These are phyloP conservation scores for Aspergillus panamensis DNA, from an alignment of 495 filamentous ascomycete species.

Conservation along the genomic window DNA sequence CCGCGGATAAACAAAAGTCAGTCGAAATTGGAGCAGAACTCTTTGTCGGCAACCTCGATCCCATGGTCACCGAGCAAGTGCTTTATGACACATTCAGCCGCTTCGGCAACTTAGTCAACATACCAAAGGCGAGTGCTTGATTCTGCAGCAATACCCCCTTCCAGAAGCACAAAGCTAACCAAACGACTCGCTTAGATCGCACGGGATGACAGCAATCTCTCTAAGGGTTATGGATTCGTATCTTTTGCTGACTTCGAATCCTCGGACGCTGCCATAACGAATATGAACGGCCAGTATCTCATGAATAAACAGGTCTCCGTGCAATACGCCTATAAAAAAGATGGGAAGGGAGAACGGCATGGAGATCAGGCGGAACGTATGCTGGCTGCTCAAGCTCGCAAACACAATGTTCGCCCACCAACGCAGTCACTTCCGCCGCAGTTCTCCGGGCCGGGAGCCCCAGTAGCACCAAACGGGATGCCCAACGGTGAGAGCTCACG, in stretches of 20 bases:
- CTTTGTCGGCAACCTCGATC: slow-evolving; percentile 94
- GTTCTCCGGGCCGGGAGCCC: slow-evolving; percentile 42
- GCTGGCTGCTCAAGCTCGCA: slow-evolving; percentile 87
- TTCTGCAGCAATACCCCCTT: slow-evolving; percentile 8
- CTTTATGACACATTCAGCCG: slow-evolving; percentile 97
- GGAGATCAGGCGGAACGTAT: slow-evolving; percentile 92
- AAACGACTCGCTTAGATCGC: slow-evolving; percentile 57
- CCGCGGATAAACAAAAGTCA: slow-evolving; percentile 93
- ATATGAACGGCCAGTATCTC: slow-evolving; percentile 95
- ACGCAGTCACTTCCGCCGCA: slow-evolving; percentile 53
- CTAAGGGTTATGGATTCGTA: slow-evolving; percentile 96
- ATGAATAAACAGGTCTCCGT: slow-evolving; percentile 95
- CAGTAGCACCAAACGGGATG: slow-evolving; percentile 50
- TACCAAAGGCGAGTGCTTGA: slow-evolving; percentile 63
- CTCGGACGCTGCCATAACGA: slow-evolving; percentile 82
- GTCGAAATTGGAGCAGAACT: slow-evolving; percentile 96
- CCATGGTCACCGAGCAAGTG: slow-evolving; percentile 91
- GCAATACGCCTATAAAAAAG: slow-evolving; percentile 99
- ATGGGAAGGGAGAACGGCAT: slow-evolving; percentile 94
- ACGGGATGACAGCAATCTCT: slow-evolving; percentile 83
- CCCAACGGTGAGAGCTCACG: slow-evolving; percentile 50
- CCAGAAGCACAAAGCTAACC: not conserved
- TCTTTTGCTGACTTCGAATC: slow-evolving; percentile 94
- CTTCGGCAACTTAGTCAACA: slow-evolving; percentile 78
- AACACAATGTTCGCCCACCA: slow-evolving; percentile 82